Evolutionary conservation across 805 yeast species (phyloP).

Genomic region (Cyberlindnera veronae): DNA sequence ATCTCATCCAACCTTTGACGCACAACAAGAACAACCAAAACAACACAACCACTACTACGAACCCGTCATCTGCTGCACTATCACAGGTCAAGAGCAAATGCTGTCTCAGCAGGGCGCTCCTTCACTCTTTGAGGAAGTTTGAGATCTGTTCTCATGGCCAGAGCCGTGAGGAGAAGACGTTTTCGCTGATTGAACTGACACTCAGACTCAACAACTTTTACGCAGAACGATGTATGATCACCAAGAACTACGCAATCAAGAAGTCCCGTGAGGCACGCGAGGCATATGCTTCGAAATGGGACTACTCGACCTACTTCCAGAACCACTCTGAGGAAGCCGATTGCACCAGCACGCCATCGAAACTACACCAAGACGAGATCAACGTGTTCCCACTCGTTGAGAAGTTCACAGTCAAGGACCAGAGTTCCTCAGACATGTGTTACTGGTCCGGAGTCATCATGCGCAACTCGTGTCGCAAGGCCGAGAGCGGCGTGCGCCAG

Average conservation of each 20-base stretch:
- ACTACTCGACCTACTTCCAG: constrained; percentile 39
- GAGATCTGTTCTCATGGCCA: constrained; percentile 17
- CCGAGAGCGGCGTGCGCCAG: constrained; percentile 87
- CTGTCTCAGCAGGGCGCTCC: constrained; percentile 18
- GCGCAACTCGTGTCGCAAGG: constrained; percentile 92
- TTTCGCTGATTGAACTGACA: constrained; percentile 15
- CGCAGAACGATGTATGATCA: constrained; percentile 8
- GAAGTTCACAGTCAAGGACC: constrained; percentile 68
- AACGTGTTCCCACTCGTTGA: constrained; percentile 91
- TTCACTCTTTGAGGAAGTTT: constrained; percentile 21
- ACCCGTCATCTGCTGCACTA: too few relatives aligned
- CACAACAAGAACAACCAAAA: background rate
- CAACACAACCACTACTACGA: constrained; percentile 1
- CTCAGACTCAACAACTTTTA: constrained; percentile 21
- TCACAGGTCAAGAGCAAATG: constrained; percentile 6
- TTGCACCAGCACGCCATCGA: background rate
- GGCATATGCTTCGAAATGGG: constrained; percentile 37
- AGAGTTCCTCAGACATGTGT: constrained; percentile 73
- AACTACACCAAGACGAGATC: constrained; percentile 19
- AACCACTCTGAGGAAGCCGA: constrained; percentile 20
- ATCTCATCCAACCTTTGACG: constrained; percentile 3
- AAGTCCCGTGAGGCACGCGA: constrained; percentile 4
- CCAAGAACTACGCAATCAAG: constrained; percentile 10
- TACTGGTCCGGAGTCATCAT: constrained; percentile 98
- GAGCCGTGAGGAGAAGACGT: constrained; percentile 17